phyloP scores from a whole-genome alignment of 805 yeast genomes.

The Ogataea minuta region DNA sequence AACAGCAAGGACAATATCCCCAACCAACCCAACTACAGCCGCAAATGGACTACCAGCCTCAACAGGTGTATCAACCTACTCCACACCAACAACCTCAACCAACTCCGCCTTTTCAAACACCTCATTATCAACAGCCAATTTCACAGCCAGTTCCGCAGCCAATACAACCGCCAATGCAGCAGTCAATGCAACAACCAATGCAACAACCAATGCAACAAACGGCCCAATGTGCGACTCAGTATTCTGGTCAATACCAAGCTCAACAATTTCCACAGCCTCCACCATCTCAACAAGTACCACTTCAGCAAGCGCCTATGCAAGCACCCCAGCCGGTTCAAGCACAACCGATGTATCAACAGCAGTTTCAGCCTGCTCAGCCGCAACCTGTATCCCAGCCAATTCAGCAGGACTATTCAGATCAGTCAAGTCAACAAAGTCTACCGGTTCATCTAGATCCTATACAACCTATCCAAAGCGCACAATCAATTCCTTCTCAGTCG shows the following conservation, averaged over 20 bases:
- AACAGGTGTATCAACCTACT: not conserved
- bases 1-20: constrained; percentile 3
- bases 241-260: constrained; percentile 4
- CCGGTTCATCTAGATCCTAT: too few relatives aligned
- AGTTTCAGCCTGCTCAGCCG: not conserved
- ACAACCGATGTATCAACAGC: too few relatives aligned
- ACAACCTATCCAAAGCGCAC: too few relatives aligned
- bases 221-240: constrained; percentile 15
- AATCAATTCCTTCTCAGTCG: not conserved
- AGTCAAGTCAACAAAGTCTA: too few relatives aligned
- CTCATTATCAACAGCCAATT: constrained; percentile 6
- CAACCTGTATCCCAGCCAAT: too few relatives aligned
- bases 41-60: too few relatives aligned
- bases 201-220: constrained; percentile 4
- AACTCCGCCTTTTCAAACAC: not conserved
- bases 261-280: not conserved
- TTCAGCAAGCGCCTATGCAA: too few relatives aligned
- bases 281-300: too few relatives aligned
- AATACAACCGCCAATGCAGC: too few relatives aligned
- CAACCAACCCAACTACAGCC: not conserved
- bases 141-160: constrained; percentile 11
- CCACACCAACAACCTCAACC: constrained; percentile 6
- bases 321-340: too few relatives aligned
- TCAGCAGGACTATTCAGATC: too few relatives aligned
- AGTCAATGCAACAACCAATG: constrained; percentile 9